A percentile compares a stretch with the other conserved stretches of the same genome.
phyloP scores from a whole-genome alignment of 805 yeast genomes.

The Myxozyma melibiosi region DNA sequence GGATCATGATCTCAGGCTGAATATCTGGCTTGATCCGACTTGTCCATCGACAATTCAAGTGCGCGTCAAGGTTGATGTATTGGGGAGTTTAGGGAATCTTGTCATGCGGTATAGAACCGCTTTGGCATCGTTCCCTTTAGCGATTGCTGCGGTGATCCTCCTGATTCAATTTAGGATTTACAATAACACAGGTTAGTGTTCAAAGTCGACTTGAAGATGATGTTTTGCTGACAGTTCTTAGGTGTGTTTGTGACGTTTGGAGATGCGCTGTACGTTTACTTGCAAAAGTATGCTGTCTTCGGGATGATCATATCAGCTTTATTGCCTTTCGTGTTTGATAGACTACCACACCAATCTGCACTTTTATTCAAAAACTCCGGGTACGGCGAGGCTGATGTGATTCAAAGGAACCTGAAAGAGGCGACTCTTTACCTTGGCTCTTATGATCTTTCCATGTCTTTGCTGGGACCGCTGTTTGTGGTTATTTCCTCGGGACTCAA shows the following conservation, averaged over 20 bases:
- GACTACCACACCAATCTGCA: background rate
- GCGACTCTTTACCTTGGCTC: too few species aligned
- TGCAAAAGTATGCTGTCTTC: slow-evolving; percentile 37
- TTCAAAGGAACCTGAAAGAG: too few species aligned
- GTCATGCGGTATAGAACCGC: slow-evolving; percentile 78
- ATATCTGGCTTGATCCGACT: slow-evolving; percentile 40
- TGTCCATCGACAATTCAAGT: slow-evolving; percentile 19
- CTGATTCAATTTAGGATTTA: slow-evolving; percentile 57
- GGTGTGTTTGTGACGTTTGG: slow-evolving; percentile 27
- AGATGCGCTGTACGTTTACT: slow-evolving; percentile 37
- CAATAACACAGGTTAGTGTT: slow-evolving; percentile 31
- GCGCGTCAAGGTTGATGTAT: slow-evolving; percentile 52
- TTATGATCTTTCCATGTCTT: too few species aligned
- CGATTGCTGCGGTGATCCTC: slow-evolving; percentile 55
- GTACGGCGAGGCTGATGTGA: too few species aligned
- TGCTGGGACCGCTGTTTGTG: slow-evolving; percentile 35
- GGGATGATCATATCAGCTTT: background rate
- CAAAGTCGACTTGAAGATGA: background rate
- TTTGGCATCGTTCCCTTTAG: slow-evolving; percentile 68
- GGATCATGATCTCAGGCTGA: slow-evolving; percentile 36
- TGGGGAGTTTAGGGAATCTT: slow-evolving; percentile 64
- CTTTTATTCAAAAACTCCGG: too few species aligned
- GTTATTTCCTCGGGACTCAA: slow-evolving; percentile 31
- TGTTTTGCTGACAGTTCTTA: background rate
- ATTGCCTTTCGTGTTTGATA: background rate